phyloP scores from a whole-genome alignment of 2,329 filamentous ascomycete species.

The Colletotrichum sp. region DNA sequence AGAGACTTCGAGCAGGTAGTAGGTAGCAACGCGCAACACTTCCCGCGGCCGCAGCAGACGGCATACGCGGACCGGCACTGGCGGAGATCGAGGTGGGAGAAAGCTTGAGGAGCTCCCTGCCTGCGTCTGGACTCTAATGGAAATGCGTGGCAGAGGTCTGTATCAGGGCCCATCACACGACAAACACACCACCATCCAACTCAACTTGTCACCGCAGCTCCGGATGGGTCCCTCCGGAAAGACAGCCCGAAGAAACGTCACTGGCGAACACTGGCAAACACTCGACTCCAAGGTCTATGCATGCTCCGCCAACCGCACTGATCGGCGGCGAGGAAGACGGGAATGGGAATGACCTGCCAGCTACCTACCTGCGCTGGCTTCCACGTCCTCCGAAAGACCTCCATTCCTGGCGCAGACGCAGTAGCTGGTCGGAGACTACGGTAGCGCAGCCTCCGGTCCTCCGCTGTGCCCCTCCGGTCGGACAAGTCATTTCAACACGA shows the following conservation, averaged over 20 bases:
- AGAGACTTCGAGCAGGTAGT: background rate
- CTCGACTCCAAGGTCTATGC: background rate
- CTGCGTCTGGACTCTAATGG: background rate
- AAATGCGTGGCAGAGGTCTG: background rate
- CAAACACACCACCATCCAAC: background rate
- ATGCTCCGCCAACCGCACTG: background rate
- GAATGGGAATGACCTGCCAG: background rate
- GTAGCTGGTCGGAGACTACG: background rate
- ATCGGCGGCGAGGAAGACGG: background rate
- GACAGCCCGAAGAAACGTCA: background rate
- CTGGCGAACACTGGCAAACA: background rate
- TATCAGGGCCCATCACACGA: background rate
- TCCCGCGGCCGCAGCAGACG: background rate
- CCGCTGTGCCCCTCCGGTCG: background rate
- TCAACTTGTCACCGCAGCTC: background rate
- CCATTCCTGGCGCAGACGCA: background rate
- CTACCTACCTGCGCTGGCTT: background rate
- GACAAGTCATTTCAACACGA: background rate
- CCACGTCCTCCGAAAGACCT: background rate
- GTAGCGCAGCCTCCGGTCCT: background rate
- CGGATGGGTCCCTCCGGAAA: background rate
- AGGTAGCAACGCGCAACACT: background rate
- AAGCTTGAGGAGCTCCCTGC: background rate
- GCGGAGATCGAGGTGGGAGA: background rate
- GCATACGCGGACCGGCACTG: background rate